Percentiles rank a stretch among this genome's conserved stretches.
phyloP scores from a whole-genome alignment of 768 basidiomycete genomes.

The Xerocomellus intermedius region DNA sequence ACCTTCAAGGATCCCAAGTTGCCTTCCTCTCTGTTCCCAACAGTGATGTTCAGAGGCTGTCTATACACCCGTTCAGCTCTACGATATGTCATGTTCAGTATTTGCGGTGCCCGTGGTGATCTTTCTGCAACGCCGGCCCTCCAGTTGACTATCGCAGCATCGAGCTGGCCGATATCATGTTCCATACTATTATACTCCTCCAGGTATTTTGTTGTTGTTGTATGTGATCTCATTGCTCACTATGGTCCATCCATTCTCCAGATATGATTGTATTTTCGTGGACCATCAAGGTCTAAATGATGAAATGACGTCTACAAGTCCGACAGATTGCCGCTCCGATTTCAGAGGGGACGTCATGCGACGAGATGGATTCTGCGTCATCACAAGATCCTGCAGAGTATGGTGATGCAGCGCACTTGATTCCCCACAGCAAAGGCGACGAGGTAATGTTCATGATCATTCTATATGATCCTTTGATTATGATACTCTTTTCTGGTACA shows the following conservation, averaged over 20 bases:
- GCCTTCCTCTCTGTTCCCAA: background rate
- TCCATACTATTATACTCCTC: background rate
- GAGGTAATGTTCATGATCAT: background rate
- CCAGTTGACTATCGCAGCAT: background rate
- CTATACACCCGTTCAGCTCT: background rate
- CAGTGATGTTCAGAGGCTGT: background rate
- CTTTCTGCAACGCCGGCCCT: background rate
- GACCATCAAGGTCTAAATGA: background rate
- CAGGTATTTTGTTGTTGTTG: background rate
- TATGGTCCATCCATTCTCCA: background rate
- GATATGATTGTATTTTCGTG: background rate
- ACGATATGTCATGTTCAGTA: background rate
- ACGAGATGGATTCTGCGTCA: background rate
- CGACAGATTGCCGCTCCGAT: background rate
- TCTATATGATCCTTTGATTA: background rate
- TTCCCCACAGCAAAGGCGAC: background rate
- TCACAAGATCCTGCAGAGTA: background rate
- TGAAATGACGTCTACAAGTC: background rate
- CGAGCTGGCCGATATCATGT: background rate
- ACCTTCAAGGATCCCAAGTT: background rate
- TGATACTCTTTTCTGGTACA: background rate
- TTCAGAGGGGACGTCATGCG: background rate
- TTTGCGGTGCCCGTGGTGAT: background rate
- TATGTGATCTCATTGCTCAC: background rate
- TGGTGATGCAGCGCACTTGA: background rate